These are phyloP conservation scores for Fusarium ramigenum DNA, from an alignment of 2,329 filamentous ascomycete species.

Conservation along the genomic window DNA sequence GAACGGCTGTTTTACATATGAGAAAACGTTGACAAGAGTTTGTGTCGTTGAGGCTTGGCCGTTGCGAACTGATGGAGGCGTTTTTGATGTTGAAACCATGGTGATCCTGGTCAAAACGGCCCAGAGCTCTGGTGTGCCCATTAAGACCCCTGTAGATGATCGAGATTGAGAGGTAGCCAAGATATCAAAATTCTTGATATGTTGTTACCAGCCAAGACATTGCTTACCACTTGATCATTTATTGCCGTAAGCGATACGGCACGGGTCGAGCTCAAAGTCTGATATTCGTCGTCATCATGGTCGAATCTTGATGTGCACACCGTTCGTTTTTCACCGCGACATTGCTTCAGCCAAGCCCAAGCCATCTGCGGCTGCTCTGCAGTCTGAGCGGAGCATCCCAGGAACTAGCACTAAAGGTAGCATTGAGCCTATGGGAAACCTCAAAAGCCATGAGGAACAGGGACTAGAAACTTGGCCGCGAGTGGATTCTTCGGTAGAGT, in stretches of 20 bases:
- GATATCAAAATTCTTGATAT: not conserved
- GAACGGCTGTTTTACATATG: not conserved
- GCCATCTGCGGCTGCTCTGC: slow-evolving; percentile 15
- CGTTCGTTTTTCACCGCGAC: slow-evolving; percentile 3
- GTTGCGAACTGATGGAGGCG: slow-evolving; percentile 5
- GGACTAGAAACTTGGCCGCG: slow-evolving; percentile 22
- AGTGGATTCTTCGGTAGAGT: slow-evolving; percentile 21
- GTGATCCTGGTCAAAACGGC: slow-evolving; percentile 6
- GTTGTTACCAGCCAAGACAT: slow-evolving; percentile 2
- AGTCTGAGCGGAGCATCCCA: not conserved
- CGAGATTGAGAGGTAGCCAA: slow-evolving; percentile 1
- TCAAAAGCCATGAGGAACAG: slow-evolving; percentile 4
- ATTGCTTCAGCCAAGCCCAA: slow-evolving; percentile 14
- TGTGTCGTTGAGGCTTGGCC: slow-evolving; percentile 4
- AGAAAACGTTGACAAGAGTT: not conserved
- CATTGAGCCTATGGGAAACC: slow-evolving; percentile 17
- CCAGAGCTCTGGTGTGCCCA: slow-evolving; percentile 9
- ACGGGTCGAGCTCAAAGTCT: not conserved
- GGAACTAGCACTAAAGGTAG: slow-evolving; percentile 2
- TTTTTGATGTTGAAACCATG: slow-evolving; percentile 2
- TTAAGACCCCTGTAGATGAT: slow-evolving; percentile 23
- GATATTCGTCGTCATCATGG: slow-evolving; percentile 18
- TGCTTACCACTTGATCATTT: not conserved
- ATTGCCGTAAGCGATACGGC: not conserved
- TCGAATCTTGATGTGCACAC: not conserved